These are phyloP conservation scores for Blastobotrys ciferrii DNA, from an alignment of 1,139 yeast species.

Conservation along the genomic window DNA sequence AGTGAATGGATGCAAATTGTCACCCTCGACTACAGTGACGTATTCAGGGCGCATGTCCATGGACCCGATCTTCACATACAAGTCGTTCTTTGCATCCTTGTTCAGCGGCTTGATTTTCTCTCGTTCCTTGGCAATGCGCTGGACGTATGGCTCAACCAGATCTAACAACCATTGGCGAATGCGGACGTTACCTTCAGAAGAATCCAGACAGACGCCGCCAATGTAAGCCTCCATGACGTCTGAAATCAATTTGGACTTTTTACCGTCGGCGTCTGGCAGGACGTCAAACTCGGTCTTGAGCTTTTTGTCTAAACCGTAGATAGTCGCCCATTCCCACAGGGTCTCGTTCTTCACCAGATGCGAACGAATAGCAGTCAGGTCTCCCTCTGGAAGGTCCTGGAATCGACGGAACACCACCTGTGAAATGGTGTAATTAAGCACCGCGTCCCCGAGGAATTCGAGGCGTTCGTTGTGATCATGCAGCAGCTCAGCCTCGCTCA, in stretches of 20 bases:
- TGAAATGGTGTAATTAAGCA: conserved; percentile 72
- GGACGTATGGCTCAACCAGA: conserved; percentile 54
- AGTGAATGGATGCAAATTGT: conserved; percentile 46
- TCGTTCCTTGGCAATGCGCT: conserved; percentile 34
- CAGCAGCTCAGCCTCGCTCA: conserved; percentile 56
- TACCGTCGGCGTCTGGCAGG: conserved; percentile 26
- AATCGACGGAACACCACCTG: conserved; percentile 61
- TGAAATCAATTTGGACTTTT: conserved; percentile 53
- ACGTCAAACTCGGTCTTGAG: conserved; percentile 44
- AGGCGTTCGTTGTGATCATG: conserved; percentile 80
- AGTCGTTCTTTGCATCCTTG: conserved; percentile 67
- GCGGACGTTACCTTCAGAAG: conserved; percentile 39
- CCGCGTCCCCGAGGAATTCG: conserved; percentile 92
- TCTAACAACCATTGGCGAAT: conserved; percentile 61
- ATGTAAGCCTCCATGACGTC: conserved; percentile 89
- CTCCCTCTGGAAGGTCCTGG: conserved; percentile 79
- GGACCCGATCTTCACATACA: conserved; percentile 77
- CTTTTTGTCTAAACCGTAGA: conserved; percentile 66
- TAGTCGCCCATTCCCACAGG: conserved; percentile 65
- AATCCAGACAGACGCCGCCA: conserved; percentile 74
- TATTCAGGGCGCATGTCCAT: conserved; percentile 69
- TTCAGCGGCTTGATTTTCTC: conserved; percentile 42
- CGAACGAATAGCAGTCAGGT: conserved; percentile 68
- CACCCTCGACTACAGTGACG: conserved; percentile 53
- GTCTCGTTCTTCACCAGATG: conserved; percentile 72